Base-by-base conservation (phyloP, 805 yeast species). In the Wickerhamiella siamensis region DNA sequence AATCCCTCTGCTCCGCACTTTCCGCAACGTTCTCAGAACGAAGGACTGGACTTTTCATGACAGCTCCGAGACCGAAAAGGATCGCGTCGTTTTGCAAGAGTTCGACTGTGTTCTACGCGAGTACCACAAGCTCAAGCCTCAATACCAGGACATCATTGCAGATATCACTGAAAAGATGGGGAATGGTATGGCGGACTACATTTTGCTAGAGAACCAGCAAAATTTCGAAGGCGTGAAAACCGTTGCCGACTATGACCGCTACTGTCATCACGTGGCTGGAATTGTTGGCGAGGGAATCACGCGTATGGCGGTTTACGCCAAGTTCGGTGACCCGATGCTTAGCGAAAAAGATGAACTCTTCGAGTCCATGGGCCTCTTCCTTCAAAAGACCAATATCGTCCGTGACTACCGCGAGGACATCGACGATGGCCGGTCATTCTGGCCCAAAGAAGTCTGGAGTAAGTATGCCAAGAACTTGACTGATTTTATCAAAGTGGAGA, bases 191-290 rank as follows among this genome's bases (percentile, higher is more conserved):
- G 97, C 97, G 26, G 86, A 83, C 56, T 91, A 87, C 62, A 76
- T 82, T 41, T 66, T 71, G 52, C 77, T 79, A 55, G 91, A 80
- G 40, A 71, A 78, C 47, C 52, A 53, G 36, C 83, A 83, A 65
- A 84, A 83, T 59, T 58, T 72, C 50, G 74, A 75, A 47, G 97
- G 97, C 2, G 77, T 91, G 37, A 66, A 65, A 38, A 83, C 95
- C 1, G 59, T 82, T 36, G 67, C 71, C 46, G 97, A 86, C 56
- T 91, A 81, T 58, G 87, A 91, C 58, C 67, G 79, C 47, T 91
- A 91, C 66, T 91, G 99, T 63, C 87, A 87, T 63, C 83, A 87
- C 56, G 99, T 91, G 45, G 98, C 99, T 1, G 99, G 98, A 2
- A 69, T 91, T 41, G 97, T 91, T 33, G 98, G 99, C 43, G 95